Conservation (phyloP, 345 rosid species). For the Bretschneidera sinensis region DNA sequence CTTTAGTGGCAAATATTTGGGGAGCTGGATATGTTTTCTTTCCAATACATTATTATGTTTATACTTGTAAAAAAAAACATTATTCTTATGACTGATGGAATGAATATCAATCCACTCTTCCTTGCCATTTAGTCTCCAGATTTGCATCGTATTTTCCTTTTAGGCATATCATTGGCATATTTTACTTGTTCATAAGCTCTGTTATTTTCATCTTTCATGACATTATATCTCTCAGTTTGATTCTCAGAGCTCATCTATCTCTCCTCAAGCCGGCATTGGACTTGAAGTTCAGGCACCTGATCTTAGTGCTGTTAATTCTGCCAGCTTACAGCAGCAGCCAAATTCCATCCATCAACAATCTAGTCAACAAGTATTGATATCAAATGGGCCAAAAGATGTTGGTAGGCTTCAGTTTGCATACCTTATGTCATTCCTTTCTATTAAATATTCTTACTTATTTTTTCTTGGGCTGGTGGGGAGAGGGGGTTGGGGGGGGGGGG, state of each 20-base stretch:
- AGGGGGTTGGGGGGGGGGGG: too few species aligned
- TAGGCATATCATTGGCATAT: too few species aligned
- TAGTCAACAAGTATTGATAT: slow-evolving; percentile 52
- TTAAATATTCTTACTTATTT: too few species aligned
- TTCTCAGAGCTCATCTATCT: slow-evolving; percentile 59
- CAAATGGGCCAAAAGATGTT: slow-evolving; percentile 46
- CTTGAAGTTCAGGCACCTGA: slow-evolving; percentile 69
- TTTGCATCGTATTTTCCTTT: too few species aligned
- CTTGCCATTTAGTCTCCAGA: neutral
- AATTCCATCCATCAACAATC: slow-evolving; percentile 59
- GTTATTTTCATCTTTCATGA: neutral
- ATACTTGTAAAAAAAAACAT: too few species aligned
- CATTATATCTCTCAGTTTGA: slow-evolving; percentile 37
- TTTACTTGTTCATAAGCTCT: neutral
- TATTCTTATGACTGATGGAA: too few species aligned
- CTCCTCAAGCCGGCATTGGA: slow-evolving; percentile 70
- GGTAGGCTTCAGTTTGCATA: slow-evolving; percentile 29
- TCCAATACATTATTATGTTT: too few species aligned
- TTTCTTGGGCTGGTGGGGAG: too few species aligned
- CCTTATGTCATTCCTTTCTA: neutral
- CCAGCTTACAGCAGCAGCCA: slow-evolving; percentile 62
- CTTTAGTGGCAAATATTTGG: neutral
- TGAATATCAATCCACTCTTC: too few species aligned
- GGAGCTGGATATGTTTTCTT: too few species aligned
- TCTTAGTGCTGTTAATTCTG: slow-evolving; percentile 43